phyloP scores from a whole-genome alignment of 129 eudicot species.

The sunflower (Helianthus annuus) region DNA sequence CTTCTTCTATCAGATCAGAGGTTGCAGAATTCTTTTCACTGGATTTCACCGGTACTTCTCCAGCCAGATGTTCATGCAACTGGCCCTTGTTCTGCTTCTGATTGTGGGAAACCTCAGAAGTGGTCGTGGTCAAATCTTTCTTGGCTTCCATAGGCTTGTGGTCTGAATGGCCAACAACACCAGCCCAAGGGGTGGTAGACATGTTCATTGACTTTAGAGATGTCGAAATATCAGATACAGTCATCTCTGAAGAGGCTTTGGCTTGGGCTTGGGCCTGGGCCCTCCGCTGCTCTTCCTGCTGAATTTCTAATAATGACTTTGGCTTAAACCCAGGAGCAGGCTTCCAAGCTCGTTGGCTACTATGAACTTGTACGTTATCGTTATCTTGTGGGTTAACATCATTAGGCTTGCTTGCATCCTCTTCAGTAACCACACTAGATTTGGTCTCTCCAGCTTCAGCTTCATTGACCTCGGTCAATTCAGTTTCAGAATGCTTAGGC shows the following conservation, averaged over 20 bases:
- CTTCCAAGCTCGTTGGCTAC: conserved; percentile 80
- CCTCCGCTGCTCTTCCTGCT: conserved; percentile 84
- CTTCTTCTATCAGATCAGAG: conserved; percentile 47
- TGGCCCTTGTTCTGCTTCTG: conserved; percentile 58
- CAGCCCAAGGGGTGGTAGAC: conserved; percentile 74
- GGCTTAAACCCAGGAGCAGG: conserved; percentile 92
- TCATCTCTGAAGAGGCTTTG: conserved; percentile 33
- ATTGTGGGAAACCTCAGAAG: conserved; percentile 33
- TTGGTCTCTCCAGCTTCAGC: conserved; percentile 35
- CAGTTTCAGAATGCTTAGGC: conserved; percentile 49
- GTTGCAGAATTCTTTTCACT: conserved; percentile 44
- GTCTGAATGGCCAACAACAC: conserved; percentile 54
- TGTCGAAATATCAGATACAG: conserved; percentile 52
- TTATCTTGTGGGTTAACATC: conserved; percentile 34
- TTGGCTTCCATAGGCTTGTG: conserved; percentile 36
- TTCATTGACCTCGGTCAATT: conserved; percentile 34
- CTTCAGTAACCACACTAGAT: conserved; percentile 25
- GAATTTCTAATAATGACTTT: conserved; percentile 81
- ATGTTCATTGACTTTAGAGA: conserved; percentile 52
- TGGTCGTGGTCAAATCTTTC: conserved; percentile 35
- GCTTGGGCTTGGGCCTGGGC: conserved; percentile 30
- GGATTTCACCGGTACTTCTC: conserved; percentile 44
- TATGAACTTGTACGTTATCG: conserved; percentile 36
- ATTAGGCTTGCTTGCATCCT: conserved; percentile 2
- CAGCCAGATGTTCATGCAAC: conserved; percentile 59